Base-by-base conservation (phyloP, 306 rosid genomes). In the Cicer bijugum region DNA sequence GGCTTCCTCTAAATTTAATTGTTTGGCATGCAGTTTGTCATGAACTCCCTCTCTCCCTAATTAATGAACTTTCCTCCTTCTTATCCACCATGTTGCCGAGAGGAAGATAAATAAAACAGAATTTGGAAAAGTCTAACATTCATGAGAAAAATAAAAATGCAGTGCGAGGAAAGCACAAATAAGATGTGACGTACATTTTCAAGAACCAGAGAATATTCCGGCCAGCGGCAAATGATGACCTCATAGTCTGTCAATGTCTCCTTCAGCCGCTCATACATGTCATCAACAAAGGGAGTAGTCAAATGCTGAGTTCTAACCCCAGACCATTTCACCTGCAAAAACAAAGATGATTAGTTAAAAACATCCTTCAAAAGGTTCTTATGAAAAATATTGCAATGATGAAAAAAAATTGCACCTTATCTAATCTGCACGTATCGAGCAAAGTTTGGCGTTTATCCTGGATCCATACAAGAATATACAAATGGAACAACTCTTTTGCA, bases 191-290 rank as follows among this genome's bases (percentile, higher is more conserved):
- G 42, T 90, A 95, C 99, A 80, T 87, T 86, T 79, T 95, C 99
- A 23, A 95, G 81, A 74, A 82, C 87, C 73, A 90, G 64, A 20
- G 91, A 86, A 82, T 95, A 95, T 60, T 95, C 97, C 4, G 99
- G 99, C 99, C 99, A 95, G 53, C 97, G 90, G 87, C 92, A 87
- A 86, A 91, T 91, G 79, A 95, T 91, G 84, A 91, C 87, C 82
- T 90, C 96, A 58, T 88, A 95, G 71, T 88, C 96, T 20, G 88
- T 86, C 86, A 95, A 84, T 17, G 96, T 91, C 84, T 84, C 97
- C 82, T 87, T 90, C 82, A 95, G 86, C 68, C 89, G 93, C 44
- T 91, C 96, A 80, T 91, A 95, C 96, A 95, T 91, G 67, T 95
- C 99, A 87, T 88, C 99, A 42, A 95, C 82, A 86, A 95, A 95